These are phyloP conservation scores for Malus hybrid DNA, from an alignment of 331 rosid genomes.

Conservation along the genomic window DNA sequence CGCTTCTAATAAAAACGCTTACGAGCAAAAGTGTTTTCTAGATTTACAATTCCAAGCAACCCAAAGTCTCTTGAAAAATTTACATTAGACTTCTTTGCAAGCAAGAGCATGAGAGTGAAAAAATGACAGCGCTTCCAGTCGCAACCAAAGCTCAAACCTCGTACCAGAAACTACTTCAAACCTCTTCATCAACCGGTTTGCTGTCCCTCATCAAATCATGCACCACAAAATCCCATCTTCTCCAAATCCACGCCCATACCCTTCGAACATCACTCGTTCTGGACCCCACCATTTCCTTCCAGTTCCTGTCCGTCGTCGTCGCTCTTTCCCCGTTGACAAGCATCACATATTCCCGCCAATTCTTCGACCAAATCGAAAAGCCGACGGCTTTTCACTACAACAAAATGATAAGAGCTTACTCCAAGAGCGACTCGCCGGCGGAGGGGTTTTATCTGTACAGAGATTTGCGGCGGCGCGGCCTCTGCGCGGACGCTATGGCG, in stretches of 20 bases:
- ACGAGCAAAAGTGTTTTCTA: too few relatives aligned
- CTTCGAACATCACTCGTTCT: conserved; percentile 35
- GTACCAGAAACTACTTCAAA: not conserved
- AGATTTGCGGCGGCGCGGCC: conserved; percentile 43
- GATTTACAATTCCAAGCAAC: too few relatives aligned
- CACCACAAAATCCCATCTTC: conserved; percentile 37
- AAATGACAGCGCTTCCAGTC: not conserved
- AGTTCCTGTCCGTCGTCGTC: conserved; percentile 42
- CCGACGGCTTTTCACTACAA: conserved; percentile 50
- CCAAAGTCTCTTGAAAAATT: not conserved
- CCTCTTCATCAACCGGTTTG: not conserved
- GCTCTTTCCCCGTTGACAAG: conserved; percentile 49
- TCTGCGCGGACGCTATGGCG: conserved; percentile 43
- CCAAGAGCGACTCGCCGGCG: conserved; percentile 41
- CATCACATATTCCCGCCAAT: conserved; percentile 40
- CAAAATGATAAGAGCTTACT: conserved; percentile 60
- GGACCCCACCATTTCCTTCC: conserved; percentile 43
- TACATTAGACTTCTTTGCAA: not conserved
- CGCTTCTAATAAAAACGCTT: too few relatives aligned
- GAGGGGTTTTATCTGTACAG: conserved; percentile 47
- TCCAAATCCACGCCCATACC: conserved; percentile 73
- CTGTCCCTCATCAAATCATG: conserved; percentile 47
- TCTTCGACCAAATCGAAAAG: conserved; percentile 35
- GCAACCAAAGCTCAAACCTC: conserved; percentile 4
- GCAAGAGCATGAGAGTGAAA: not conserved